Conservation (phyloP, 495 filamentous ascomycete genomes). For the Peziza echinospora region DNA sequence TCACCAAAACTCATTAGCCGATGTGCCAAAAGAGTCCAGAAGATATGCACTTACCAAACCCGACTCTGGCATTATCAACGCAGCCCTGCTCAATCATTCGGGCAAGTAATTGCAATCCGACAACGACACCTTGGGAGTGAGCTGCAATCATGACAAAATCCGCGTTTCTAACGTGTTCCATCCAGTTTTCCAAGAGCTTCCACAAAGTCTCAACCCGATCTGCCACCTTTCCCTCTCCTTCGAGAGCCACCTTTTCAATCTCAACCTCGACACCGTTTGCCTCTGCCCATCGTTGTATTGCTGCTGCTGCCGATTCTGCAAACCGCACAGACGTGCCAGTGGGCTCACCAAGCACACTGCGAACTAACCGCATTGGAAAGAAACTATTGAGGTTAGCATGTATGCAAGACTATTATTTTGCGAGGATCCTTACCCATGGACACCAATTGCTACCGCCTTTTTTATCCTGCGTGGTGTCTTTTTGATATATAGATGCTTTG, state of each 20-base stretch:
- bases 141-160: conserved; percentile 80
- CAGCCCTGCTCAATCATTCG: conserved; percentile 47
- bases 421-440: too few species aligned
- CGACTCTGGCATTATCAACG: conserved; percentile 16
- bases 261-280: conserved; percentile 40
- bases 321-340: conserved; percentile 90
- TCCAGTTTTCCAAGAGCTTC: conserved; percentile 88
- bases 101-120: conserved; percentile 78
- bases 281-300: conserved; percentile 63
- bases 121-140: conserved; percentile 89
- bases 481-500: conserved; percentile 51
- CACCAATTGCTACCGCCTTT: conserved; percentile 73
- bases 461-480: conserved; percentile 48
- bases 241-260: conserved; percentile 80
- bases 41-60: conserved; percentile 14
- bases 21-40: too few species aligned
- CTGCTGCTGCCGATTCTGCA: conserved; percentile 63
- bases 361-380: conserved; percentile 66
- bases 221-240: conserved; percentile 90
- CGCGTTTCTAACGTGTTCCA: conserved; percentile 65
- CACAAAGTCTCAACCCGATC: conserved; percentile 80
- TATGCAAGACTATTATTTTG: too few species aligned
- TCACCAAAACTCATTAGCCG: background rate
- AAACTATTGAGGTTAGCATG: too few species aligned
- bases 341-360: conserved; percentile 75